Percentiles rank a stretch among this genome's conserved stretches.
Conservation (phyloP, 169 alveolate genomes). For the Perkinsus olseni region DNA sequence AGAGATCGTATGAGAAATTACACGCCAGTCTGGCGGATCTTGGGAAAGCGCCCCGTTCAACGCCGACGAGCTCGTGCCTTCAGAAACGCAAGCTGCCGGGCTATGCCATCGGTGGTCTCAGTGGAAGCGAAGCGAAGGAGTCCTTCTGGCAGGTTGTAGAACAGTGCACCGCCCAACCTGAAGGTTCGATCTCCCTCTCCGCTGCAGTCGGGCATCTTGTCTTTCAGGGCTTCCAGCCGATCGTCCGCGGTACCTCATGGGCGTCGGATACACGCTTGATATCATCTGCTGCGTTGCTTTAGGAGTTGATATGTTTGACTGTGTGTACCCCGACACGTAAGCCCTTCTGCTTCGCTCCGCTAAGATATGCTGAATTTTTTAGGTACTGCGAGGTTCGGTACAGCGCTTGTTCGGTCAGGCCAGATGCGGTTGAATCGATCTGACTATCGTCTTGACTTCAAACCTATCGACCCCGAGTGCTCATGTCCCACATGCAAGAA, state of each 20-base stretch:
- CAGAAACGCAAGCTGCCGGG: constrained; percentile 83
- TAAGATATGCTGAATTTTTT: not conserved
- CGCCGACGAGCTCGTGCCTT: no score
- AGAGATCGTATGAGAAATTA: no score
- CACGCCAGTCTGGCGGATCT: no score
- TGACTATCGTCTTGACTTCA: constrained; percentile 52
- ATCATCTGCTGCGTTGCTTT: constrained; percentile 85
- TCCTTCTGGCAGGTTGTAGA: constrained; percentile 84
- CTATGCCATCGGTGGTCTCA: constrained; percentile 97
- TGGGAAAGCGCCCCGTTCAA: no score
- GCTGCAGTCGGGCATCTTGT: not conserved
- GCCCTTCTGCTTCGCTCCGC: not conserved
- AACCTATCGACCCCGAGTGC: constrained; percentile 82
- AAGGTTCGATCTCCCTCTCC: not conserved
- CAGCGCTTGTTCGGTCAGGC: constrained; percentile 72
- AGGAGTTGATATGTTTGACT: constrained; percentile 99
- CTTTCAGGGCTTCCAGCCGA: constrained; percentile 49
- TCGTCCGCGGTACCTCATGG: constrained; percentile 94
- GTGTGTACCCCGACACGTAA: constrained; percentile 94
- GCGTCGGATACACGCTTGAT: constrained; percentile 96
- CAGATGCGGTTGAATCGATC: constrained; percentile 54
- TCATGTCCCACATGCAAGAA: constrained; percentile 81
- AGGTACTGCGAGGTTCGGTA: constrained; percentile 92
- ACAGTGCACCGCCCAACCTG: constrained; percentile 50
- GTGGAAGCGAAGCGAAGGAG: constrained; percentile 95